Conservation (phyloP, 148 eudicot genomes). For the Polygonum aviculare region DNA sequence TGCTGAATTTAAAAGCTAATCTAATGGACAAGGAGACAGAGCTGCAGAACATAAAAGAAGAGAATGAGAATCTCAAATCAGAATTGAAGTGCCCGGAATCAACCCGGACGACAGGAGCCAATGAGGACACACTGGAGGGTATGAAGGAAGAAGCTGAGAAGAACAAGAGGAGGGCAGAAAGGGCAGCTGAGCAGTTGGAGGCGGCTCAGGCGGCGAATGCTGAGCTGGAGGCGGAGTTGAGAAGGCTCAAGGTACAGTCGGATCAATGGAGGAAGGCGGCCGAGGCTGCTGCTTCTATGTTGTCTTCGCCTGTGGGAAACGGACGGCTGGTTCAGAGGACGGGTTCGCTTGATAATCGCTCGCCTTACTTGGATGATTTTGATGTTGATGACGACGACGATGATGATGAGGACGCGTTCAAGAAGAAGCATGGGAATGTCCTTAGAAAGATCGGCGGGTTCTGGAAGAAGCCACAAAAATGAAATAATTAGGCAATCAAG, state of each 20-base stretch:
- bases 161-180: conserved; percentile 32
- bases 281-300: conserved; percentile 86
- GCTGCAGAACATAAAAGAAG: conserved; percentile 37
- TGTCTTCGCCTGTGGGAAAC: conserved; percentile 39
- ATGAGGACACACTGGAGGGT: conserved; percentile 38
- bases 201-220: conserved; percentile 45
- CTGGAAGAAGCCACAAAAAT: conserved; percentile 84
- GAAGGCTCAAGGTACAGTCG: conserved; percentile 69
- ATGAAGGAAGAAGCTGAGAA: conserved; percentile 45
- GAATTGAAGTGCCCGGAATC: conserved; percentile 14
- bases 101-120: conserved; percentile 29
- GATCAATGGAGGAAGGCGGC: conserved; percentile 98
- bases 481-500: conserved; percentile 3
- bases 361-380: conserved; percentile 45
- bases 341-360: conserved; percentile 56
- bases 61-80: conserved; percentile 46
- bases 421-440: conserved; percentile 74
- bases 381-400: conserved; percentile 48
- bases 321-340: conserved; percentile 56
- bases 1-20: conserved; percentile 31
- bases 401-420: conserved; percentile 41
- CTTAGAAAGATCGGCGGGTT: conserved; percentile 72
- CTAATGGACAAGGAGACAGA: conserved; percentile 62
- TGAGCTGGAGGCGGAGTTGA: conserved; percentile 79
- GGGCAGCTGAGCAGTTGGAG: conserved; percentile 59